Evolutionary conservation across 2,329 filamentous ascomycete genomes (phyloP), one percentile per base, ranked within the genome.

Genomic region (Chaetomiaceae sp.): DNA sequence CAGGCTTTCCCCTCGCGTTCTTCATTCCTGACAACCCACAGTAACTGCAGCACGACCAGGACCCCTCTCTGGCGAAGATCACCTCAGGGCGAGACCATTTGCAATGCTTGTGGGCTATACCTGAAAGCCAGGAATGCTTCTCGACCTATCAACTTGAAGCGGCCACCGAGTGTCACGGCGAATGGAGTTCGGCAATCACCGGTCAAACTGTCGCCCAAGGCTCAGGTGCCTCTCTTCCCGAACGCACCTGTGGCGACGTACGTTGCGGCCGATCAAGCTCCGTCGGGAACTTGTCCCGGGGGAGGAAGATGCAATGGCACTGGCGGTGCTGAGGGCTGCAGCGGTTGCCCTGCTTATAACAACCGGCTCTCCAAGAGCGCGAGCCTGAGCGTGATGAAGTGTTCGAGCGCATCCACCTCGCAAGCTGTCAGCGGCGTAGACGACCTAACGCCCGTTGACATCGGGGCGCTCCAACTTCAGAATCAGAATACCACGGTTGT

Each of bases 101-200:
- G 93, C 70, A 98, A 98, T 68, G 93, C 93, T 6, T 98, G 93
- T 62, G 93, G 93, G 34, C 75, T 98, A 14, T 98, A 98, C 65
- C 74, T 88, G 52, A 97, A 97, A 66, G 90, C 91, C 9, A 81
- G 93, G 56, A 97, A 97, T 63, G 86, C 91, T 52, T 82, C 88
- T 57, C 81, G 93, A 41, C 93, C 93, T 12, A 93, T 88, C 6
- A 95, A 89, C 58, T 71, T 96, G 48, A 96, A 95, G 68, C 84
- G 89, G 51, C 81, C 85, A 10, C 76, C 80, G 4, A 74, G 72
- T 42, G 65, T 75, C 20, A 65, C 78, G 18, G 61, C 70, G 27
- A 68, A 68, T 36, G 56, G 65, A 19, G 64, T 72, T 46, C 71
- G 70, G 49, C 71, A 69, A 48, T 62, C 64, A 5, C 61, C 70